Evolutionary conservation across 495 filamentous ascomycete genomes (phyloP).

Genomic region (Lophiotrema nucula): DNA sequence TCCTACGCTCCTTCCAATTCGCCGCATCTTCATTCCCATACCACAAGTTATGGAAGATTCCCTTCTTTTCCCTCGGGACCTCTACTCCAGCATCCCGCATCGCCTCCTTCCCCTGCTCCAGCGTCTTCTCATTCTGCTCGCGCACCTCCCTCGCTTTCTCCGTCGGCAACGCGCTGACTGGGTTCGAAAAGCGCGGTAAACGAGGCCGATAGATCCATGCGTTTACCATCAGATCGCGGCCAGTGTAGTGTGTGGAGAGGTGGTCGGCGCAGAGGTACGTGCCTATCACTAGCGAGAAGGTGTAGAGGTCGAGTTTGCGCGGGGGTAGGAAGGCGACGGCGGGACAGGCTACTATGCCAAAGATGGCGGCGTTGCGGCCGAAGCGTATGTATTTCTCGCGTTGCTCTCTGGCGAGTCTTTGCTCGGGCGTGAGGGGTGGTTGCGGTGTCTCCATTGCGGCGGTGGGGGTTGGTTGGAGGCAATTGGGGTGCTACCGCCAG

Average conservation of each 20-base stretch:
- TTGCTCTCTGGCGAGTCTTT: constrained; percentile 24
- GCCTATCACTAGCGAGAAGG: constrained; percentile 58
- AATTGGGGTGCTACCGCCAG: too few species aligned
- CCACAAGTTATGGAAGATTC: constrained; percentile 57
- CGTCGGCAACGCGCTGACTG: constrained; percentile 39
- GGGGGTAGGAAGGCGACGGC: constrained; percentile 73
- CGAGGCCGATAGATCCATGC: background rate
- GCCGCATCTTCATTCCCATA: constrained; percentile 58
- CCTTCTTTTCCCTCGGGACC: constrained; percentile 42
- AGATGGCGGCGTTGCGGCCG: constrained; percentile 60
- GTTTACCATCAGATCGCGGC: constrained; percentile 48
- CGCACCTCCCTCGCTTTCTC: constrained; percentile 51
- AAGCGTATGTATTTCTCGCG: constrained; percentile 48
- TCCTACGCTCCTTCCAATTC: constrained; percentile 71
- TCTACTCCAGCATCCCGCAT: constrained; percentile 30
- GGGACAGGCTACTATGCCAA: constrained; percentile 66
- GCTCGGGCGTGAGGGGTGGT: constrained; percentile 31
- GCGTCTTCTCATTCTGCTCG: constrained; percentile 35
- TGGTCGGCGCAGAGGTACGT: constrained; percentile 67
- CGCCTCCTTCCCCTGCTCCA: constrained; percentile 31
- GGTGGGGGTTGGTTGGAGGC: background rate
- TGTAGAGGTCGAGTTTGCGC: constrained; percentile 70
- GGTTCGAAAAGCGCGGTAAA: background rate
- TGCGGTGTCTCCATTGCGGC: constrained; percentile 18
- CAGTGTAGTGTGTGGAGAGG: constrained; percentile 60